phyloP scores from a whole-genome alignment of 352 stramenopile genomes.

The Blastocystis sp. region DNA sequence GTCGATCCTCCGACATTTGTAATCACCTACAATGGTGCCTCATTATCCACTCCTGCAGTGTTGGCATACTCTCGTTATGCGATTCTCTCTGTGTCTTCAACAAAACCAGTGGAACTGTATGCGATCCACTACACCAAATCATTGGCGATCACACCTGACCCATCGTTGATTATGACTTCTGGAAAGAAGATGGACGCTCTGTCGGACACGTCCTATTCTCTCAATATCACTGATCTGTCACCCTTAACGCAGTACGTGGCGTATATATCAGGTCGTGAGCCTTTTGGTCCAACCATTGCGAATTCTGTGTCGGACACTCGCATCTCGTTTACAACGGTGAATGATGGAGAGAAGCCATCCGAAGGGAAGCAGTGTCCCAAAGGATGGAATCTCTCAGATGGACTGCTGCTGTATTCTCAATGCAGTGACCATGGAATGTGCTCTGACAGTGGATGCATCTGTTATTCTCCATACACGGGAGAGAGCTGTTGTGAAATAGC shows the following conservation, averaged over 20 bases:
- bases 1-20: neutral
- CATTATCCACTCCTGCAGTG: neutral
- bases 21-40: neutral
- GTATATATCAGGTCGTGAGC: constrained; percentile 4
- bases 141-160: neutral
- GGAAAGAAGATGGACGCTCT: neutral
- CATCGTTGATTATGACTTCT: neutral
- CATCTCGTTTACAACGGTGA: constrained; percentile 1
- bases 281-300: neutral
- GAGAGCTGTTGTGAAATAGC: neutral
- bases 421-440: constrained; percentile 45
- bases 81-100: neutral
- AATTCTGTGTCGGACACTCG: constrained; percentile 15
- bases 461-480: neutral
- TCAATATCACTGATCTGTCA: constrained; percentile 1
- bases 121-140: neutral
- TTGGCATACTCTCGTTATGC: constrained; percentile 17
- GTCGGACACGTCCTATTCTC: neutral
- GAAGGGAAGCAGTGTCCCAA: constrained; percentile 26
- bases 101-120: neutral
- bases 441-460: neutral
- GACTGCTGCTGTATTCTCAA: neutral
- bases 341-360: constrained; percentile 7
- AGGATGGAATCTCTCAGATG: neutral
- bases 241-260: neutral